A percentile compares a stretch with the other conserved stretches of the same genome.
phyloP scores from a whole-genome alignment of 768 basidiomycete genomes.

The Saitozyma podzolica region DNA sequence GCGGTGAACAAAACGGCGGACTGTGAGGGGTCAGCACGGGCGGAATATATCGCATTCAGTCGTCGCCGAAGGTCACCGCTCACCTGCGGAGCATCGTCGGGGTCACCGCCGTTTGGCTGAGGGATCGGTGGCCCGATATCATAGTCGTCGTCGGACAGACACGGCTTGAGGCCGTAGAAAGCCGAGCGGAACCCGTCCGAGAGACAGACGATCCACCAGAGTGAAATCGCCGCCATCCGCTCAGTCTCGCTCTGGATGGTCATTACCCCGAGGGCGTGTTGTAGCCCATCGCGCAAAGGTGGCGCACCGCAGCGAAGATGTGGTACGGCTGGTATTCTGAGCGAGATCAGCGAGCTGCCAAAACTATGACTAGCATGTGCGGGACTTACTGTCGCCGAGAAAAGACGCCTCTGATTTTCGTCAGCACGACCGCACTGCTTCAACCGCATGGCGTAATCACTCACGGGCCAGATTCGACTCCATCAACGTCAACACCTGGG shows the following conservation, averaged over 20 bases:
- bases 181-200: slow-evolving; percentile 77
- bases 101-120: slow-evolving; percentile 1
- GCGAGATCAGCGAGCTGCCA: slow-evolving; percentile 4
- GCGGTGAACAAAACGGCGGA: slow-evolving; percentile 67
- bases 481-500: slow-evolving; percentile 75
- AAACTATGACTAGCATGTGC: background rate
- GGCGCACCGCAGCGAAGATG: slow-evolving; percentile 12
- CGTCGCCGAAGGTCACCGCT: background rate
- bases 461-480: slow-evolving; percentile 84
- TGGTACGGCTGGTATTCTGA: slow-evolving; percentile 13
- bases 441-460: slow-evolving; percentile 50
- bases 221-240: slow-evolving; percentile 56
- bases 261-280: slow-evolving; percentile 30
- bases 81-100: background rate
- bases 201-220: slow-evolving; percentile 87
- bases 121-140: slow-evolving; percentile 15
- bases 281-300: slow-evolving; percentile 30
- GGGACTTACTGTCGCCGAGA: background rate
- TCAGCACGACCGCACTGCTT: background rate
- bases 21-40: slow-evolving; percentile 1
- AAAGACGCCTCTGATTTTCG: background rate
- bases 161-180: slow-evolving; percentile 81
- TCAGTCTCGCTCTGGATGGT: slow-evolving; percentile 28
- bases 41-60: background rate
- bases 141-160: slow-evolving; percentile 57